Evolutionary conservation across 345 rosid genomes (phyloP), one percentile per base, ranked within the genome.

Genomic region (Lepidium africanum): DNA sequence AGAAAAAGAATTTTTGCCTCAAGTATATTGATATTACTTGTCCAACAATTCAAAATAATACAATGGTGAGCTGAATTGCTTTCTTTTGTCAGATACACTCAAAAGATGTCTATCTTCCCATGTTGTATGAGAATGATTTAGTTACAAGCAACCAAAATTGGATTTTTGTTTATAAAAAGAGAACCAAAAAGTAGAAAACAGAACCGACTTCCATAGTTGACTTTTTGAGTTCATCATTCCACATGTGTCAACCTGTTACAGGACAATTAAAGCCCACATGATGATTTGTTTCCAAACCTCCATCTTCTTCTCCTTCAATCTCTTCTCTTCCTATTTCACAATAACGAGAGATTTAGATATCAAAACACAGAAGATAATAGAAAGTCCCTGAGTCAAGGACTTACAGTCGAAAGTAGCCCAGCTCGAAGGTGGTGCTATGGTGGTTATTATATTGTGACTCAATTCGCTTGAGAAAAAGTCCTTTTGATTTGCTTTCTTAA

Each of bases 401-500:
- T 78, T 75, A 84, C 89, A 88, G 19, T 88, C 88, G 38, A 88
- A 88, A 63, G 86, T 86, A 23, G 84, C 84, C 96, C 96, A 86
- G 71, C 70, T 65, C 5, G 85, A 41, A 25, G 91, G 88, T 66
- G 45, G 78, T 40, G 49, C 75, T 40, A 63, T 69, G 60, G 78
- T 74, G 33, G 78, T 74, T 27, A 46, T 62, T 69, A 36, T 69
- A 40, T 39, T 56, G 12, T 30, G 65, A 54, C 45, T 54, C 59
- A 62, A 47, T 14, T 75, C 74, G 2, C 59, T 17, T 2, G 74
- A 46, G 65, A 63, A 69, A 1, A 48, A 11, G 41, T 63, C 74
- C 38, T 23, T 63, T 55, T 69, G 71, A 27, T 35, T 62, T 57
- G 48, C 48, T 55, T 69, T 75, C 19, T 75, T 63, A 8, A 13